Evolutionary conservation across 345 rosid species (phyloP), one percentile per base, ranked within the genome.

Genomic region (Zanthoxylum bungeanum): DNA sequence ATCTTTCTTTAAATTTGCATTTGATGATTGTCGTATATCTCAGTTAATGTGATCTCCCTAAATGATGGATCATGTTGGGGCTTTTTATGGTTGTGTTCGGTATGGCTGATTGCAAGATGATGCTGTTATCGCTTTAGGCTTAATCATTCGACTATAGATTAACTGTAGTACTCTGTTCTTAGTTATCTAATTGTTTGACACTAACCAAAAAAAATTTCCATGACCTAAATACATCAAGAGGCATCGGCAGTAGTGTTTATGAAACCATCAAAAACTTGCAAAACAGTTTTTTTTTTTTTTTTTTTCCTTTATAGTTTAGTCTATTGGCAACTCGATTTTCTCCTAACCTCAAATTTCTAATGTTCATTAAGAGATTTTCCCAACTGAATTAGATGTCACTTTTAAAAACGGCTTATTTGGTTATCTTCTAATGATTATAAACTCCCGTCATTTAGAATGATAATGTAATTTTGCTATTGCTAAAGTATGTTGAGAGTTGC

Each of bases 61-160:
- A 22, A 61, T 21, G 60, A 67, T 67, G 49, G 71, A 67, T 36
- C 24, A 36, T 67, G 71, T 67, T 34, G 49, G 46, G 69, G 61
- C 6, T 24, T 37, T 66, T 53, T 51, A 24, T 52, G 28, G 47
- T 55, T 67, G 49, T 67, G 73, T 31, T 59, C 55, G 44, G 16
- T 31, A 31, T 30, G 46, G 65, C 58, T 46, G 73, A 31, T 58
- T 44, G 66, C 73, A 30, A 70, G 63, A 70, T 59, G 66, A 59
- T 70, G 53, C 65, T n/a, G 31, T 58, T 70, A 63, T 31, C 31
- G 55, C 65, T 70, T 44, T 69, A 28, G 8, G 61, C 19, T 52
- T 52, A 52, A 9, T 52, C 10, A 55, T 11, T 55, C 47, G 19
- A 9, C 33, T 11, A 12, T 25, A 1, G 59, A 17, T 25, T 19